A percentile compares a stretch with the other conserved stretches of the same genome.
phyloP scores from a whole-genome alignment of 2,329 filamentous ascomycete species.

The Xylaria sp. region DNA sequence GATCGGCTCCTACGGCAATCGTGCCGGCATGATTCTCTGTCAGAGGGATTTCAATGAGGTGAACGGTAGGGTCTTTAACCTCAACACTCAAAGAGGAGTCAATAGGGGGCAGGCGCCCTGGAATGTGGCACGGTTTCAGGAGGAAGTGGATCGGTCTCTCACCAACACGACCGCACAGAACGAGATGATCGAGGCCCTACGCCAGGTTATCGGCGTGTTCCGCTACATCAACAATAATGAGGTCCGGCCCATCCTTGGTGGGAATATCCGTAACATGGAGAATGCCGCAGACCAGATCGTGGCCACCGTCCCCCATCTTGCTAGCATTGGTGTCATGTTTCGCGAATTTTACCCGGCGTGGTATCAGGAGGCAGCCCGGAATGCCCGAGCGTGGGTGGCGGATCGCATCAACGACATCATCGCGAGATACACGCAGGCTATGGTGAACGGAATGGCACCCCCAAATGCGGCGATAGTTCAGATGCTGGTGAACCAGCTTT shows the following conservation, averaged over 20 bases:
- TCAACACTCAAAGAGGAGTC: background rate
- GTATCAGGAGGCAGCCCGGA: background rate
- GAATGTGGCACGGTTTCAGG: background rate
- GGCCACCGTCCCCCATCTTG: background rate
- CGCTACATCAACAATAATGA: background rate
- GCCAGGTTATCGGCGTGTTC: slow-evolving; percentile 1
- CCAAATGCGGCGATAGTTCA: background rate
- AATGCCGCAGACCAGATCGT: background rate
- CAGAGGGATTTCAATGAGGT: background rate
- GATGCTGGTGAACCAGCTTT: background rate
- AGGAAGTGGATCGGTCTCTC: background rate
- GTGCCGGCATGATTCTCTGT: background rate
- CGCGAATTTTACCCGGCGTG: background rate
- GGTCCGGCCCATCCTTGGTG: background rate
- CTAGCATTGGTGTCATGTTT: background rate
- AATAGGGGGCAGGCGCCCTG: background rate
- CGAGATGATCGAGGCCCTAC: slow-evolving; percentile 1
- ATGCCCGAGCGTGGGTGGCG: background rate
- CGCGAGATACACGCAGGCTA: background rate
- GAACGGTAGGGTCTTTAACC: slow-evolving; percentile 1
- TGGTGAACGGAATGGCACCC: background rate
- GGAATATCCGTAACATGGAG: background rate
- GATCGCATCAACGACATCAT: background rate
- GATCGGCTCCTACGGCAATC: background rate
- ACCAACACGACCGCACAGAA: background rate